Conservation (phyloP, 495 filamentous ascomycete genomes). For the Neurospora sp. region DNA sequence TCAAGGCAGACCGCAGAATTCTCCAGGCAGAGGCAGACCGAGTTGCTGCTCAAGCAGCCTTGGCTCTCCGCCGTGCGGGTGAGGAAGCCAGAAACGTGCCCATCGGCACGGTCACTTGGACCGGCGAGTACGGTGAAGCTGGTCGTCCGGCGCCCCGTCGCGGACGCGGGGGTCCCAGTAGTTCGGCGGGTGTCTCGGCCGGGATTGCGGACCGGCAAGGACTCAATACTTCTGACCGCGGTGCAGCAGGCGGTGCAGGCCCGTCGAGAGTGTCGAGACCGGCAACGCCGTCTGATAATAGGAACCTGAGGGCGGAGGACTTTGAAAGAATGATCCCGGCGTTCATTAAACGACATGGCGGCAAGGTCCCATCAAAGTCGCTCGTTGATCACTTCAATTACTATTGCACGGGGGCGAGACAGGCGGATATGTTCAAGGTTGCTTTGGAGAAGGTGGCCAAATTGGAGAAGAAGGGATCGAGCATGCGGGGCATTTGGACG, state of each 20-base stretch:
- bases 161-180: constrained; percentile 28
- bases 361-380: constrained; percentile 60
- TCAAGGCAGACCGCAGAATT: constrained; percentile 58
- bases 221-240: constrained; percentile 19
- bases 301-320: constrained; percentile 34
- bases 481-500: constrained; percentile 35
- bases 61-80: constrained; percentile 59
- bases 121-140: constrained; percentile 66
- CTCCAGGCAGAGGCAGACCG: constrained; percentile 72
- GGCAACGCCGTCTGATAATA: constrained; percentile 5
- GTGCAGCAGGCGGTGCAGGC: constrained; percentile 26
- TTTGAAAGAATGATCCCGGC: constrained; percentile 66
- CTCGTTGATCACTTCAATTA: constrained; percentile 67
- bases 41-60: constrained; percentile 68
- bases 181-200: constrained; percentile 40
- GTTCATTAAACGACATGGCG: constrained; percentile 62
- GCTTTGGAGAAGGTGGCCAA: constrained; percentile 42
- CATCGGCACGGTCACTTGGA: constrained; percentile 89
- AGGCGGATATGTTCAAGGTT: constrained; percentile 37
- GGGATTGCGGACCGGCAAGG: too few relatives aligned
- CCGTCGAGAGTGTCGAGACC: constrained; percentile 24
- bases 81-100: constrained; percentile 60
- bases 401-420: constrained; percentile 33
- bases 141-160: constrained; percentile 43
- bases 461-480: constrained; percentile 29